phyloP scores from a whole-genome alignment of 495 filamentous ascomycete species.

The Penicillium cinerascens region DNA sequence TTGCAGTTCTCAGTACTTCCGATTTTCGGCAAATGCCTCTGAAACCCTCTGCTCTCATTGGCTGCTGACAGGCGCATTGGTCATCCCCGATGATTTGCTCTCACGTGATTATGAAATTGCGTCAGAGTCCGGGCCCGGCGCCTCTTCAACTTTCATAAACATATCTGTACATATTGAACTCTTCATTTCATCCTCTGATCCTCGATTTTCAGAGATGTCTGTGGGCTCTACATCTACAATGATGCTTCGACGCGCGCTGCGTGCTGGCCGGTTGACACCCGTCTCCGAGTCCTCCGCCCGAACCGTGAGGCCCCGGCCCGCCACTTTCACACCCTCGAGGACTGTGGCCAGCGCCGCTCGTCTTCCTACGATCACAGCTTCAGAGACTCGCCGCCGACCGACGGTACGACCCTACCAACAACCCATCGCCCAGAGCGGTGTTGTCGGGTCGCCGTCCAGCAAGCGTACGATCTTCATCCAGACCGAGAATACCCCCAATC shows the following conservation, averaged over 20 bases:
- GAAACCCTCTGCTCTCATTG: constrained; percentile 29
- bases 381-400: constrained; percentile 45
- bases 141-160: constrained; percentile 12
- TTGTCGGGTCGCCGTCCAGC: constrained; percentile 37
- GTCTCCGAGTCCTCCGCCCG: constrained; percentile 26
- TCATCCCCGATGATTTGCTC: constrained; percentile 21
- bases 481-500: constrained; percentile 89
- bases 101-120: constrained; percentile 38
- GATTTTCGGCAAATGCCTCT: constrained; percentile 15
- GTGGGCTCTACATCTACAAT: constrained; percentile 31
- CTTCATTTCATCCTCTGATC: not conserved
- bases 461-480: constrained; percentile 93
- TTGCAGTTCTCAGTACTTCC: not conserved
- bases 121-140: constrained; percentile 31
- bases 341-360: constrained; percentile 38
- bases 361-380: constrained; percentile 48
- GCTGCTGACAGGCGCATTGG: constrained; percentile 22
- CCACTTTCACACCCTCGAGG: constrained; percentile 30
- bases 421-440: constrained; percentile 26
- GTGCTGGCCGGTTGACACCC: constrained; percentile 28
- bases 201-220: constrained; percentile 25
- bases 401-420: constrained; percentile 47
- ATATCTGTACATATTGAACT: constrained; percentile 4
- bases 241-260: constrained; percentile 34
- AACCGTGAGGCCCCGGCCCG: constrained; percentile 27